Base-by-base conservation (phyloP, 805 yeast genomes). In the Danielia oregonensis region DNA sequence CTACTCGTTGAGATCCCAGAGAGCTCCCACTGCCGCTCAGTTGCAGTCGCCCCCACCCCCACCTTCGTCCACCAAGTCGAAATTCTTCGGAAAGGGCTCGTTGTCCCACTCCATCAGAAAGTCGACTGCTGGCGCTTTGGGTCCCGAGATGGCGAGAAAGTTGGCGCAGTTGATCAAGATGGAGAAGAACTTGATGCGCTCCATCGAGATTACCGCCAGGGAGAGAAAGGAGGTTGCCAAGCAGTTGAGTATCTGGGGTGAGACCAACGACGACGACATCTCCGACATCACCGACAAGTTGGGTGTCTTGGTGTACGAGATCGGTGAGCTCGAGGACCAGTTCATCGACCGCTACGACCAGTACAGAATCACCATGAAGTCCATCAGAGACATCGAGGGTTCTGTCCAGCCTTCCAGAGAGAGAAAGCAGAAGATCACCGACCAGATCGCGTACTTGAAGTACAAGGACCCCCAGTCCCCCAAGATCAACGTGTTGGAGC, bases 11-110 rank as follows among this genome's bases (percentile, higher is more conserved):
- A 88, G 98, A 78, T 81, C 88, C 53, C 64, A 82, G 37, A 85
- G 96, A 67, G 97, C 97, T 25, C 98, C 98, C 43, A 89, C 98
- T 38, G 97, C 97, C 41, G 78, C 96, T 48, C 96, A 91, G 68
- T 67, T 91, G 66, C 89, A 83, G 61, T 76, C 85, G 32, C 97
- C 97, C 22, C 91, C 95, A 36, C 97, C 97, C 30, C 97, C 97
- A 47, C 82, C 95, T 26, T 80, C 96, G 21, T 70, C 95, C 35
- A 84, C 97, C 55, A 87, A 87, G 71, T 76, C 81, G 52, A 80
- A 81, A 56, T 91, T 89, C 70, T 91, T 93, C 56, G 97, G 97
- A 56, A 79, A 80, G 63, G 87, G 89, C 37, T 72, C 77, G 11
- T 59, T 75, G 54, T 66, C 78, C 32, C 73, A 77, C 37, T 57